These are phyloP conservation scores for Xerocomellus amylosporus DNA, from an alignment of 768 basidiomycete genomes.

Conservation along the genomic window DNA sequence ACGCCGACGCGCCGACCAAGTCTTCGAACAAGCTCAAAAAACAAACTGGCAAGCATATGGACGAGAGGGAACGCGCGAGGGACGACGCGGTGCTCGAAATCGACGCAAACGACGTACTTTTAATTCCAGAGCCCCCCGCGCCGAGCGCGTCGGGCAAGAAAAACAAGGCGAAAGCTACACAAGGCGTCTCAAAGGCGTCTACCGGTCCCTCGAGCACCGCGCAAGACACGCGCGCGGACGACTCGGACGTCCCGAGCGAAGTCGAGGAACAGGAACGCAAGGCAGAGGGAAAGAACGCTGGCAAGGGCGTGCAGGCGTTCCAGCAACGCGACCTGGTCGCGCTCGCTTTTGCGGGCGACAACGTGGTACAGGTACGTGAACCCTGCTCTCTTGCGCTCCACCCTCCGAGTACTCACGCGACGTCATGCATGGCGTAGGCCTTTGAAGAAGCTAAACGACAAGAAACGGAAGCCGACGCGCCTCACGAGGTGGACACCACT, in stretches of 20 bases:
- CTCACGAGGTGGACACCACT: conserved; percentile 82
- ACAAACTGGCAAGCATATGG: conserved; percentile 50
- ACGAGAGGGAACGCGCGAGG: conserved; percentile 53
- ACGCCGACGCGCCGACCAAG: conserved; percentile 57
- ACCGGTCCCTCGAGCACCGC: conserved; percentile 5
- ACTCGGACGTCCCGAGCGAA: conserved; percentile 61
- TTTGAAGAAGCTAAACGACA: conserved; percentile 82
- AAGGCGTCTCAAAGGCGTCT: background rate
- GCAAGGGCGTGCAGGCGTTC: conserved; percentile 59
- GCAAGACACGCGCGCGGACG: conserved; percentile 31
- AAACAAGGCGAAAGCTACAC: conserved; percentile 17
- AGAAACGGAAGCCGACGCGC: conserved; percentile 86
- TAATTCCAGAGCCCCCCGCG: conserved; percentile 13
- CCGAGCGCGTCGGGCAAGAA: conserved; percentile 2
- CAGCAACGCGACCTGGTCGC: conserved; percentile 91
- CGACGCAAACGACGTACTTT: conserved; percentile 31
- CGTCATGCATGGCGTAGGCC: conserved; percentile 45
- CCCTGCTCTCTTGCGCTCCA: too few relatives aligned
- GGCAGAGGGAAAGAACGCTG: conserved; percentile 43
- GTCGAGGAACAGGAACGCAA: conserved; percentile 64
- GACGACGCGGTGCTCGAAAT: conserved; percentile 86
- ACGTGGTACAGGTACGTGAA: conserved; percentile 77
- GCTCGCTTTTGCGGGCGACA: conserved; percentile 94
- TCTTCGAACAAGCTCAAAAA: conserved; percentile 77
- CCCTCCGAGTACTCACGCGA: background rate